Evolutionary conservation across 495 filamentous ascomycete genomes (phyloP), one percentile per base, ranked within the genome.

Genomic region (Trypethelium eluteriae): DNA sequence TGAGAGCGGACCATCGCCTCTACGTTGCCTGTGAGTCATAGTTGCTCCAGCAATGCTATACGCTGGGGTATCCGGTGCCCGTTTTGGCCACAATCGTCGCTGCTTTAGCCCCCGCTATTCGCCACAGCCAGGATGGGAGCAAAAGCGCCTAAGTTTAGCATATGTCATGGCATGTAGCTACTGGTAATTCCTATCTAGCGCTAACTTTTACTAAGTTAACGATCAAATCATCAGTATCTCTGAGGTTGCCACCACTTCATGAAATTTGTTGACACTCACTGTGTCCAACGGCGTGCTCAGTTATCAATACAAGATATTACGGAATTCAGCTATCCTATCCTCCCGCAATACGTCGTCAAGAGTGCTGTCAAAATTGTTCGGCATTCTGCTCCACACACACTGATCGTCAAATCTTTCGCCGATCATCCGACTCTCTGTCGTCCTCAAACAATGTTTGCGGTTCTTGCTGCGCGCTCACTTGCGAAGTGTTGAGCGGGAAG

Each of bases 401-500:
- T 53, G 49, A 53, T 53, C 49, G 49, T 18, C 49, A 53, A 53
- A 53, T 53, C 49, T 18, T 53, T 53, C 49, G 6, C 49, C 49
- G 49, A 53, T 53, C 49, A 53, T 53, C 49, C 49, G 49, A 18
- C 49, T 53, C 49, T 53, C 49, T 53, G 49, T 53, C 49, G 25
- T 53, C 49, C 16, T 9, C 49, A 53, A 18, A 53, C 6, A 53
- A 9, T 18, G 49, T 53, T 53, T 53, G 49, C 49, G 49, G 49
- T 18, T 53, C 49, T 53, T 53, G 49, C 49, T 53, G 49, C 49
- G 49, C 49, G 16, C 49, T 53, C 49, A 53, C 49, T 53, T 53
- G 49, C 49, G 16, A 53, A 53, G 49, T 53, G 49, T 53, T 53
- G 49, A 53, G 49, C 49, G 49, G 49, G 49, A 53, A 53, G 49